Percentiles rank a stretch among this genome's conserved stretches.
Conservation (phyloP, 345 rosid genomes). For the Cardamine resedifolia region DNA sequence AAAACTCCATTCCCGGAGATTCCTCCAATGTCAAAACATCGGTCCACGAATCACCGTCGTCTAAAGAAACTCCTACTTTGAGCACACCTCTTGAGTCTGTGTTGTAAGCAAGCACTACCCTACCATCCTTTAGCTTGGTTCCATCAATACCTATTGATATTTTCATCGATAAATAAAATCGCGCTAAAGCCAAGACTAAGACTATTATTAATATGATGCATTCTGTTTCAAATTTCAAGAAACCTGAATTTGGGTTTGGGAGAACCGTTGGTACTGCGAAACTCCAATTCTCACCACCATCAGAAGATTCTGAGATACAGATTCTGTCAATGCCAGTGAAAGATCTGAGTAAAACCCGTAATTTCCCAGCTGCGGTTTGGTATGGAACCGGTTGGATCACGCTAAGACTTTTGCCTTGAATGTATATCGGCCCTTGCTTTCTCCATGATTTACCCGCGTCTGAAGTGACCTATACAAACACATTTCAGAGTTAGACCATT, state of each 20-base stretch:
- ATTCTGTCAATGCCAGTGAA: constrained; percentile 60
- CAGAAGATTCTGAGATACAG: constrained; percentile 75
- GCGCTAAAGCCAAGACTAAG: neutral
- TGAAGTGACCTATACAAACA: constrained; percentile 56
- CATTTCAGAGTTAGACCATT: constrained; percentile 10
- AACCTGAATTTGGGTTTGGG: constrained; percentile 96
- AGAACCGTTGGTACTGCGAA: constrained; percentile 67
- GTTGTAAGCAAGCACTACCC: constrained; percentile 72
- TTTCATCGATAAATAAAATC: neutral
- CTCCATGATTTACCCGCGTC: constrained; percentile 80
- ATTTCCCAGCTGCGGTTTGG: constrained; percentile 54
- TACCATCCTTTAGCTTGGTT: constrained; percentile 69
- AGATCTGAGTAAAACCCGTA: constrained; percentile 67
- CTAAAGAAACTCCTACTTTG: constrained; percentile 65
- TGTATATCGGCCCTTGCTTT: constrained; percentile 77
- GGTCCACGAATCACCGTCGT: constrained; percentile 81
- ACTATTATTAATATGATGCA: neutral
- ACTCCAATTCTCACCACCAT: constrained; percentile 74
- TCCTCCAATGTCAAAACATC: constrained; percentile 71
- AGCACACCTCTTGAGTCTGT: constrained; percentile 79
- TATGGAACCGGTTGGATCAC: constrained; percentile 96
- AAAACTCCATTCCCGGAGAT: constrained; percentile 70
- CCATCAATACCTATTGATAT: constrained; percentile 70
- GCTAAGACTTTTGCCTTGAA: constrained; percentile 61
- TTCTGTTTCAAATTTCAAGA: neutral